Percentiles rank a stretch among this genome's conserved stretches.
Evolutionary conservation across 768 basidiomycete species (phyloP).

Genomic region (Amanita inopinata): DNA sequence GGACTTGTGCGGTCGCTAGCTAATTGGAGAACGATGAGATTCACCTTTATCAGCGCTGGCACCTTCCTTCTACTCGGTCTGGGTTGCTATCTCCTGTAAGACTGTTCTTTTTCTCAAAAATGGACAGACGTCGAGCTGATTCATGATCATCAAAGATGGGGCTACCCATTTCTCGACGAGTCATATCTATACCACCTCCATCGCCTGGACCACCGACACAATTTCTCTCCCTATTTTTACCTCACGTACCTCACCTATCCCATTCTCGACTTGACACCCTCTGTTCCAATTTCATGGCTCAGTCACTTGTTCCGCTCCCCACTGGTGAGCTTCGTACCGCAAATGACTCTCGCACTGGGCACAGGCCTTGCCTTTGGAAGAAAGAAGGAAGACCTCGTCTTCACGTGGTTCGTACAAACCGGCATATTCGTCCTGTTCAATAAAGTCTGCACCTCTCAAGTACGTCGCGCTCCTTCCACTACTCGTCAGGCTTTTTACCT

Average conservation of each 20-base stretch:
- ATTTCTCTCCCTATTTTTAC: conserved; percentile 98
- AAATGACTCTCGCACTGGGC: conserved; percentile 62
- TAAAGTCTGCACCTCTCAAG: conserved; percentile 97
- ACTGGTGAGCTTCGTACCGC: conserved; percentile 75
- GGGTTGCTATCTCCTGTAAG: conserved; percentile 53
- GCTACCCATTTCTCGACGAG: conserved; percentile 82
- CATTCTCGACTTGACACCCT: conserved; percentile 12
- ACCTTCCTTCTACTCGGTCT: conserved; percentile 57
- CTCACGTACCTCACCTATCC: conserved; percentile 86
- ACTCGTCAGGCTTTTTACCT: not conserved
- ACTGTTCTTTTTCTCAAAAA: conserved; percentile 3
- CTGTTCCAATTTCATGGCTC: conserved; percentile 23
- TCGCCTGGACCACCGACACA: conserved; percentile 93
- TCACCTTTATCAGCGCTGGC: conserved; percentile 56
- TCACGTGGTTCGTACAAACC: conserved; percentile 91
- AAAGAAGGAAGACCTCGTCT: conserved; percentile 49
- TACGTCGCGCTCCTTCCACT: conserved; percentile 18
- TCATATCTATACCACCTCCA: conserved; percentile 90
- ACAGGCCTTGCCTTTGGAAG: conserved; percentile 66
- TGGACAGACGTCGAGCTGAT: conserved; percentile 1
- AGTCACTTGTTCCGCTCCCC: conserved; percentile 53
- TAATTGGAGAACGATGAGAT: conserved; percentile 47
- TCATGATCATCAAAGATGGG: conserved; percentile 57
- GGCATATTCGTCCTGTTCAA: conserved; percentile 90
- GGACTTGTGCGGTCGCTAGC: conserved; percentile 24